A percentile compares a stretch with the other conserved stretches of the same genome.
These are phyloP conservation scores for Heterobasidion annosum DNA, from an alignment of 1,284 basidiomycete genomes.

Conservation along the genomic window DNA sequence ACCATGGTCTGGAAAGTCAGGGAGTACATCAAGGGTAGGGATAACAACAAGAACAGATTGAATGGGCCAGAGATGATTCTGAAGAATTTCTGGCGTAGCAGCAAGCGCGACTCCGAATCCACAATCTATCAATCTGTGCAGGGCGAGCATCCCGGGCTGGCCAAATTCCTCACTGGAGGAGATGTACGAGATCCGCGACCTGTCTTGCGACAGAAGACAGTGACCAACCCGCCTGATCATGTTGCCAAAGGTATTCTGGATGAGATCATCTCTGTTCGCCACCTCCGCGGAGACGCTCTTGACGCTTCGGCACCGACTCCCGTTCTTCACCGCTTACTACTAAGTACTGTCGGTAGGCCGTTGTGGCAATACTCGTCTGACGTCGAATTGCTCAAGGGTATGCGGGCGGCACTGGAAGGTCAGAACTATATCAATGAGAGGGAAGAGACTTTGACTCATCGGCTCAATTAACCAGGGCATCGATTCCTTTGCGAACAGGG, in stretches of 20 bases:
- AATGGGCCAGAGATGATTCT: constrained; percentile 5
- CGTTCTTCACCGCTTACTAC: constrained; percentile 6
- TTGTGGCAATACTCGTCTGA: constrained; percentile 8
- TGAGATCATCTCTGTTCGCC: neutral
- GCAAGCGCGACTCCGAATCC: constrained; percentile 6
- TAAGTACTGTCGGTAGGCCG: constrained; percentile 6
- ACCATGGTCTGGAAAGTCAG: constrained; percentile 10
- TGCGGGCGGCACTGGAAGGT: constrained; percentile 3
- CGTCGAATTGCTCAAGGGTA: constrained; percentile 3
- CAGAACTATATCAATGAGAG: no score
- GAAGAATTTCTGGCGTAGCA: constrained; percentile 12
- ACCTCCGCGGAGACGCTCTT: neutral
- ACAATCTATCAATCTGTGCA: constrained; percentile 3
- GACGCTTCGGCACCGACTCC: neutral
- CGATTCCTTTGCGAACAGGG: constrained; percentile 1
- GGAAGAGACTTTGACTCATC: neutral
- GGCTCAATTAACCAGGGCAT: constrained; percentile 1
- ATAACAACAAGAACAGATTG: neutral
- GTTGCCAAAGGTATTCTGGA: neutral
- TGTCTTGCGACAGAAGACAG: neutral
- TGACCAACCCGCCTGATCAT: no score
- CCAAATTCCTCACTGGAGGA: neutral
- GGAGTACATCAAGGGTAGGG: neutral
- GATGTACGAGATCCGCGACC: neutral
- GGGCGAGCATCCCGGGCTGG: neutral